Evolutionary conservation across 1,284 basidiomycete species (phyloP), one percentile per base, ranked within the genome.

Genomic region (Tilletiaria anomala): DNA sequence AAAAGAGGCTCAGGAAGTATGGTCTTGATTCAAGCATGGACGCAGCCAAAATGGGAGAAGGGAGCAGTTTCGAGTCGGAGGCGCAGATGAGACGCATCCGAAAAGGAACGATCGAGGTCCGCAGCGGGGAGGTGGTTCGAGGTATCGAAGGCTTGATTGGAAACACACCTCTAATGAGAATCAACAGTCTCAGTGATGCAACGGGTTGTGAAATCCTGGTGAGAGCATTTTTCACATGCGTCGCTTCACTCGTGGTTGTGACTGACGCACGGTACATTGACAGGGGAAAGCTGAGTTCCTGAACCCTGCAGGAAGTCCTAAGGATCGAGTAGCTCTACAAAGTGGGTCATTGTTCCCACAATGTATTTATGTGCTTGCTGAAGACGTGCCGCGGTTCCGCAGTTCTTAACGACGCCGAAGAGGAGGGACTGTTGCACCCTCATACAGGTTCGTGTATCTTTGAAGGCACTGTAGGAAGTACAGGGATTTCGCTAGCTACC

Each of bases 271-370:
- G 17, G 16, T 29, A n/a, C 34, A 32, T 18, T n/a, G 11, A 11
- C 46, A 73, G 70, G 89, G 85, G n/a, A 94, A 94, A 69, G 84
- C 85, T 11, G 87, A 93, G 80, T 96, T 82, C 63, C 69, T 97
- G 41, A 97, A 97, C 68, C 91, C 93, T 0, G 93, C 88, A 14
- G 93, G 93, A 17, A 94, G 87, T 43, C 83, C 96, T 35, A 99
- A 99, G 69, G 93, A 99, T 68, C 77, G 93, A 17, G 89, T 99
- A 10, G 91, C 89, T 0, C 68, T 96, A 41, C 76, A 79, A 65
- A 87, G 86, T 89, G 58, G 45, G 76, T 69, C n/a, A 41, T 8
- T 4, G 18, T 26, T 38, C 18, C 38, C 5, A 10, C 16, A 12
- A 11, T 14, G 3, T 41, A 91, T 86, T 94, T 72, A 86, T 94